Conservation (phyloP, 2,329 filamentous ascomycete species). For the Aspergillus hortae region DNA sequence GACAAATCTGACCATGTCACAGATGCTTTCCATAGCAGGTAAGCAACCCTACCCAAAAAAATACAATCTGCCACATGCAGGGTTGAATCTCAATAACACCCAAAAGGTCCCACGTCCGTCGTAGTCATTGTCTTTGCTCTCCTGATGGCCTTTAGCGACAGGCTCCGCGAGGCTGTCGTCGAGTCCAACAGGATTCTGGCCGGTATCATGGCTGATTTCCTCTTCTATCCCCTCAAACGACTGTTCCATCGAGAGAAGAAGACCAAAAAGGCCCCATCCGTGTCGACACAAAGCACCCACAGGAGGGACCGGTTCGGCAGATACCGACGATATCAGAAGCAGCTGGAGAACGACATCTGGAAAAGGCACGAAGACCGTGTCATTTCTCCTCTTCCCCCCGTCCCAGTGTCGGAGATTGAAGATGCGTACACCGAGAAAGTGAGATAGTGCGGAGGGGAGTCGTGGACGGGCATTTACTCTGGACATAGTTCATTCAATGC, state of each 20-base stretch:
- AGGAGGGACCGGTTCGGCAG: slow-evolving; percentile 21
- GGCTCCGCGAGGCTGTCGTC: slow-evolving; percentile 22
- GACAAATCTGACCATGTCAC: slow-evolving; percentile 32
- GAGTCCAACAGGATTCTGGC: slow-evolving; percentile 21
- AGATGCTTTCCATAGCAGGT: slow-evolving; percentile 30
- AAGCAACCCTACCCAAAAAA: neutral
- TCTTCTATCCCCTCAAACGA: slow-evolving; percentile 17
- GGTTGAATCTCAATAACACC: neutral
- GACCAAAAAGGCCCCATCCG: slow-evolving; percentile 3
- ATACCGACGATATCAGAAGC: slow-evolving; percentile 21
- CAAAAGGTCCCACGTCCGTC: slow-evolving; percentile 43
- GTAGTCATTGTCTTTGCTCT: slow-evolving; percentile 51
- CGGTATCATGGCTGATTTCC: slow-evolving; percentile 21
- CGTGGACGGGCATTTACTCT: neutral
- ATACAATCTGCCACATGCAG: neutral
- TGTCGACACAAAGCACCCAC: slow-evolving; percentile 17
- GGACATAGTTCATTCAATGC: too few relatives aligned
- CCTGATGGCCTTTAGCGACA: slow-evolving; percentile 52
- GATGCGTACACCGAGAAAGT: slow-evolving; percentile 11
- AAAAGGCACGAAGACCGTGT: slow-evolving; percentile 20
- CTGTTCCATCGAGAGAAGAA: slow-evolving; percentile 7
- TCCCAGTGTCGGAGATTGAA: slow-evolving; percentile 8
- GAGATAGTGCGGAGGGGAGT: neutral
- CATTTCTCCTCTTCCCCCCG: slow-evolving; percentile 9
- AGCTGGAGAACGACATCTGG: slow-evolving; percentile 31